Evolutionary conservation across 352 stramenopile species (phyloP).

Genomic region (Blastocystis sp.): DNA sequence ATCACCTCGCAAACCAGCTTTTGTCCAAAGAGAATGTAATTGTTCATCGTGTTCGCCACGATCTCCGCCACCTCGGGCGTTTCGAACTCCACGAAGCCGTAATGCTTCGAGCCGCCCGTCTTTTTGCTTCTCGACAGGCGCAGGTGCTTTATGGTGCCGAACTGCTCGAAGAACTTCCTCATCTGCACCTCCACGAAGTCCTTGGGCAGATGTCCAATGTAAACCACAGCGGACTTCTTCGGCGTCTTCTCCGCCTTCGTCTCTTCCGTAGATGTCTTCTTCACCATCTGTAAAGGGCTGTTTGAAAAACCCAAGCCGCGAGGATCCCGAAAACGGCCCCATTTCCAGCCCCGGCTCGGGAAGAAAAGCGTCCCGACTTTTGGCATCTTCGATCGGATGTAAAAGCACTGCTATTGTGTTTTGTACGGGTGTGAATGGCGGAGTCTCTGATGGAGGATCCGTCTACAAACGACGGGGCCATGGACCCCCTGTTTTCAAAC

Average conservation of each 20-base stretch:
- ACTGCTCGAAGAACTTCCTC: slow-evolving; percentile 89
- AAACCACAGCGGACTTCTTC: slow-evolving; percentile 80
- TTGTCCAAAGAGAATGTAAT: slow-evolving; percentile 89
- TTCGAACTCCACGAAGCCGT: slow-evolving; percentile 91
- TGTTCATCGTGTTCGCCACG: slow-evolving; percentile 88
- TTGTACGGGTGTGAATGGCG: neutral
- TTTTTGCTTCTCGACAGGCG: slow-evolving; percentile 88
- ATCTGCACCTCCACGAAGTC: slow-evolving; percentile 93
- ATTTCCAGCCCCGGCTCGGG: neutral
- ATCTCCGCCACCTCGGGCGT: slow-evolving; percentile 85
- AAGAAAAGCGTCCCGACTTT: neutral
- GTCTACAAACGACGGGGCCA: neutral
- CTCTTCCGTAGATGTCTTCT: slow-evolving; percentile 71
- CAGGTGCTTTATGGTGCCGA: slow-evolving; percentile 85
- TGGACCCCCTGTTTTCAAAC: neutral
- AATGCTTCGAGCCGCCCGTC: slow-evolving; percentile 87
- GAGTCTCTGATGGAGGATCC: slow-evolving; percentile 22
- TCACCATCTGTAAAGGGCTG: neutral
- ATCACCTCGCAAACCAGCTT: slow-evolving; percentile 87
- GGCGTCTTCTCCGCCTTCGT: slow-evolving; percentile 73
- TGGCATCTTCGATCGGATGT: neutral
- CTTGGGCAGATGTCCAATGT: slow-evolving; percentile 89
- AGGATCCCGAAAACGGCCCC: neutral
- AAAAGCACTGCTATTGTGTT: neutral
- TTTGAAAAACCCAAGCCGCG: neutral